Conservation (phyloP, 2,329 filamentous ascomycete genomes). For the Emericellopsis cladophorae region DNA sequence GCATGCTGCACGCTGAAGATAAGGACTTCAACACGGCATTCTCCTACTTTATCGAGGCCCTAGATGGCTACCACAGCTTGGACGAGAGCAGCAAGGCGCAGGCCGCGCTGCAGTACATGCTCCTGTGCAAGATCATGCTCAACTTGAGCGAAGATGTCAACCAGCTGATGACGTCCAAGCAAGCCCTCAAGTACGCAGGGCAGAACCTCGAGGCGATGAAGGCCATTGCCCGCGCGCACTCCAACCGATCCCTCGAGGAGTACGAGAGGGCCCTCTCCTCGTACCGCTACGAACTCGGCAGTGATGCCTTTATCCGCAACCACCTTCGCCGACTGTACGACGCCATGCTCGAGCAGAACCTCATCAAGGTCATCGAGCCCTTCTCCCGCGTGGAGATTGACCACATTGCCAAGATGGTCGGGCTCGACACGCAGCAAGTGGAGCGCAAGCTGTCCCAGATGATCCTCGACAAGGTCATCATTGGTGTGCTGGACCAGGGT, state of each 20-base stretch:
- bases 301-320: slow-evolving; percentile 92
- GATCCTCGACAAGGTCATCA: slow-evolving; percentile 98
- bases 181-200: slow-evolving; percentile 90
- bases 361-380: slow-evolving; percentile 99
- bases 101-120: slow-evolving; percentile 97
- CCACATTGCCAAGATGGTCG: slow-evolving; percentile 96
- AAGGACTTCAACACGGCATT: slow-evolving; percentile 98
- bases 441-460: slow-evolving; percentile 98
- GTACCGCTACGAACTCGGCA: slow-evolving; percentile 87
- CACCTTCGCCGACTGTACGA: slow-evolving; percentile 94
- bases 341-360: slow-evolving; percentile 97
- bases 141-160: slow-evolving; percentile 95
- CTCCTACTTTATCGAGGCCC: slow-evolving; percentile 97
- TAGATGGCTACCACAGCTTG: slow-evolving; percentile 91
- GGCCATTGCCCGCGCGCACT: slow-evolving; percentile 88
- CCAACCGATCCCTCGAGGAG: slow-evolving; percentile 90
- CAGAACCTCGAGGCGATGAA: slow-evolving; percentile 98
- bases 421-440: slow-evolving; percentile 88
- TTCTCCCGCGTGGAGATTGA: slow-evolving; percentile 95
- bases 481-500: slow-evolving; percentile 92
- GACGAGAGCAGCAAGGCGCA: slow-evolving; percentile 85
- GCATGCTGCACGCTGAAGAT: slow-evolving; percentile 97
- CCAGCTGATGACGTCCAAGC: slow-evolving; percentile 87
- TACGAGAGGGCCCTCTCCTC: slow-evolving; percentile 86
- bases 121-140: slow-evolving; percentile 99